These are phyloP conservation scores for Ammopiptanthus mongolicus DNA, from an alignment of 306 rosid genomes.

Conservation along the genomic window DNA sequence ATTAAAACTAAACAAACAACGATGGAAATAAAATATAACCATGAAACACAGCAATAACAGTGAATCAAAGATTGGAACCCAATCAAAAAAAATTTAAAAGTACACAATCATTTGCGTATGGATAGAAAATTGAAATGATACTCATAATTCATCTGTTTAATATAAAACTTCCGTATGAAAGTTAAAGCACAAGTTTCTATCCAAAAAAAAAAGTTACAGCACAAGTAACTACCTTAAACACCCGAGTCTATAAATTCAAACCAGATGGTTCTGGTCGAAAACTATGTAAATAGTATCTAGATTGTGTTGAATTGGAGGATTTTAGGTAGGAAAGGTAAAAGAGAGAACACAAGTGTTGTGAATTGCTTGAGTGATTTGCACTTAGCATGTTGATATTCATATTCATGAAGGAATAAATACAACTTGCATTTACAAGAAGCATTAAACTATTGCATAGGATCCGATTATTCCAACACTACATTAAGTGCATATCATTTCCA, in stretches of 20 bases:
- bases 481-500: no score
- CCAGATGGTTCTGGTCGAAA: not conserved
- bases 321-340: no score
- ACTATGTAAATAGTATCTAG: no score
- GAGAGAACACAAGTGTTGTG: not conserved
- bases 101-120: not conserved
- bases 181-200: not conserved
- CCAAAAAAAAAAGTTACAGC: not conserved
- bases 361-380: not conserved
- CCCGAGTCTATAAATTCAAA: not conserved
- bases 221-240: not conserved
- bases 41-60: not conserved
- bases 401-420: no score
- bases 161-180: conserved; percentile 17
- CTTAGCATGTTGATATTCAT: not conserved
- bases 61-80: conserved; percentile 4
- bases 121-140: not conserved
- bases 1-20: conserved; percentile 13
- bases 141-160: not conserved
- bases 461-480: not conserved
- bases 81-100: not conserved
- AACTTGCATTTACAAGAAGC: not conserved
- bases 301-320: no score
- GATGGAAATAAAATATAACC: not conserved
- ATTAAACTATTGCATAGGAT: not conserved